A percentile compares a stretch with the other conserved stretches of the same genome.
Evolutionary conservation across 352 stramenopile genomes (phyloP).

Genomic region (Pythium coloratum): DNA sequence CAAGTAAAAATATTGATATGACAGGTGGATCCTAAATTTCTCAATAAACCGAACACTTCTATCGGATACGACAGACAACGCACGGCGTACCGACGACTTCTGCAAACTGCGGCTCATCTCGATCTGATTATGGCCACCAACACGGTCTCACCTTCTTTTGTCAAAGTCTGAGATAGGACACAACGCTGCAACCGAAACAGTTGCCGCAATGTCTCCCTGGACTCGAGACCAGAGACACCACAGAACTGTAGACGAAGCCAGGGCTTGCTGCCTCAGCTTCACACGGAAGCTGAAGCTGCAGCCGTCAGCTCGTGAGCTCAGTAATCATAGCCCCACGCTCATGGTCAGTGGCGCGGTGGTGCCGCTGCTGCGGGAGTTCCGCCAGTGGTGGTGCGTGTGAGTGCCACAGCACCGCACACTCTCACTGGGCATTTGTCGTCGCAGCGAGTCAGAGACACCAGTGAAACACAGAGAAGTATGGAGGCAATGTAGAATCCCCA

Average conservation of each 20-base stretch:
- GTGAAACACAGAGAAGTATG: not conserved
- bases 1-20: no score
- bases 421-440: not conserved
- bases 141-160: not conserved
- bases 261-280: not conserved
- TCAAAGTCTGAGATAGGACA: not conserved
- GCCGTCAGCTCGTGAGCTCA: not conserved
- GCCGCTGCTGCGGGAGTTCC: not conserved
- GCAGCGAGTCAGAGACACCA: not conserved
- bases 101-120: not conserved
- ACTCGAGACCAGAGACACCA: not conserved
- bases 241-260: not conserved
- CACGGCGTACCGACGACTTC: no score
- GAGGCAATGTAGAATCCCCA: not conserved
- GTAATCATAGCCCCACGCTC: not conserved
- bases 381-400: not conserved
- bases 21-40: no score
- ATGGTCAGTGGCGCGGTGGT: not conserved
- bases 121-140: not conserved
- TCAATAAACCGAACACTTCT: no score
- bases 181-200: no score
- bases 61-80: no score
- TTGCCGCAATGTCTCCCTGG: not conserved
- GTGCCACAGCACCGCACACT: not conserved
- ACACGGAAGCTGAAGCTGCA: no score